A percentile compares a stretch with the other conserved stretches of the same genome.
Conservation (phyloP, 2,329 filamentous ascomycete genomes). For the Arthroderma sp. region DNA sequence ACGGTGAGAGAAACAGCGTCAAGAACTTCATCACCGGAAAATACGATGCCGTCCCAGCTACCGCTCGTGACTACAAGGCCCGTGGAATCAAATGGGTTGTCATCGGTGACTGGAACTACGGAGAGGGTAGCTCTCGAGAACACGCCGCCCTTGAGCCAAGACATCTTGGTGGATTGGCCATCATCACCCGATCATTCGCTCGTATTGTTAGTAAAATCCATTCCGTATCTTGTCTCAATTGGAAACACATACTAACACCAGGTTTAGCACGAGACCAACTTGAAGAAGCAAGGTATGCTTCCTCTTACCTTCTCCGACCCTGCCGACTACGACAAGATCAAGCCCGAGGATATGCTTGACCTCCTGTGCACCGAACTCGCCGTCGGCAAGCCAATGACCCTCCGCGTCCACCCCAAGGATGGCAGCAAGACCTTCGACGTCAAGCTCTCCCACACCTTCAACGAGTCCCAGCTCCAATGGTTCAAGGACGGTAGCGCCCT, state of each 20-base stretch:
- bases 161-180: slow-evolving; percentile 90
- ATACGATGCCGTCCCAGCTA: slow-evolving; percentile 78
- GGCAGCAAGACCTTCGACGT: slow-evolving; percentile 71
- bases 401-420: slow-evolving; percentile 83
- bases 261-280: slow-evolving; percentile 81
- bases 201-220: slow-evolving; percentile 54
- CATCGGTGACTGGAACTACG: slow-evolving; percentile 98
- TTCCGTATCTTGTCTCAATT: neutral
- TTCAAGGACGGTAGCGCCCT: slow-evolving; percentile 96
- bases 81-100: slow-evolving; percentile 96
- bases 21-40: slow-evolving; percentile 78
- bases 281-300: slow-evolving; percentile 99
- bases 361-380: slow-evolving; percentile 77
- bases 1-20: slow-evolving; percentile 95
- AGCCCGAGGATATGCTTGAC: slow-evolving; percentile 83
- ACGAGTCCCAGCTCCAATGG: slow-evolving; percentile 95
- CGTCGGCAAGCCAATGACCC: slow-evolving; percentile 83
- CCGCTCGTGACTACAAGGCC: slow-evolving; percentile 96
- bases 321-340: slow-evolving; percentile 95
- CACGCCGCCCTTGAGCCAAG: slow-evolving; percentile 95
- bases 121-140: slow-evolving; percentile 93
- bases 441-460: slow-evolving; percentile 89
- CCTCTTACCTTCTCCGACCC: slow-evolving; percentile 89
- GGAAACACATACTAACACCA: slow-evolving; percentile 9
- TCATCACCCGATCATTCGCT: slow-evolving; percentile 90